Conservation (phyloP, 2,329 filamentous ascomycete genomes). For the Cucurbitaria berberidis region DNA sequence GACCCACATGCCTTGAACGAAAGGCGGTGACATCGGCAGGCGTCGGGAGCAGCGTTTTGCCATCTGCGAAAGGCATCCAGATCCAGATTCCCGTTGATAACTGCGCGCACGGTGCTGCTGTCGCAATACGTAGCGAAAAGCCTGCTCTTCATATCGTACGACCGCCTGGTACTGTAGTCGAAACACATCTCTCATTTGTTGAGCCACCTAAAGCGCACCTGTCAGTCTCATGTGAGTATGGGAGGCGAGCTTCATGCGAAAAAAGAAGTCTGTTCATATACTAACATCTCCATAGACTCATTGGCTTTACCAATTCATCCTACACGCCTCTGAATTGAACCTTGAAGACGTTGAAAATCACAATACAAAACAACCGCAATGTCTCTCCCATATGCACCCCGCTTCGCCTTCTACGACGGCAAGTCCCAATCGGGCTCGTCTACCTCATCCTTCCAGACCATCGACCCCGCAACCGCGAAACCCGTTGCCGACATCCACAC, state of each 20-base stretch:
- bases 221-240: not conserved
- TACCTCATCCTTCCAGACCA: slow-evolving; percentile 69
- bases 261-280: not conserved
- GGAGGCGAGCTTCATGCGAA: not conserved
- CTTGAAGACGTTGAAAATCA: not conserved
- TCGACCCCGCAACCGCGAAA: slow-evolving; percentile 75
- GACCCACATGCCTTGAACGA: slow-evolving; percentile 16
- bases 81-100: slow-evolving; percentile 22
- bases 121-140: not conserved
- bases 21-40: slow-evolving; percentile 25
- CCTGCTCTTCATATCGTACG: not conserved
- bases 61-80: slow-evolving; percentile 15
- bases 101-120: not conserved
- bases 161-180: not conserved
- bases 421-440: slow-evolving; percentile 67
- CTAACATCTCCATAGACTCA: slow-evolving; percentile 5
- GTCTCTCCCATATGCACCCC: slow-evolving; percentile 55
- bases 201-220: not conserved
- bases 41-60: slow-evolving; percentile 16
- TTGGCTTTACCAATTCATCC: slow-evolving; percentile 1
- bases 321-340: not conserved
- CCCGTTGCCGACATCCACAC: slow-evolving; percentile 74
- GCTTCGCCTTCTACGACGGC: slow-evolving; percentile 79
- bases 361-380: slow-evolving; percentile 21
- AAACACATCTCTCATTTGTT: not conserved